Base-by-base conservation (phyloP, 805 yeast genomes). In the Nakazawaea holstii region DNA sequence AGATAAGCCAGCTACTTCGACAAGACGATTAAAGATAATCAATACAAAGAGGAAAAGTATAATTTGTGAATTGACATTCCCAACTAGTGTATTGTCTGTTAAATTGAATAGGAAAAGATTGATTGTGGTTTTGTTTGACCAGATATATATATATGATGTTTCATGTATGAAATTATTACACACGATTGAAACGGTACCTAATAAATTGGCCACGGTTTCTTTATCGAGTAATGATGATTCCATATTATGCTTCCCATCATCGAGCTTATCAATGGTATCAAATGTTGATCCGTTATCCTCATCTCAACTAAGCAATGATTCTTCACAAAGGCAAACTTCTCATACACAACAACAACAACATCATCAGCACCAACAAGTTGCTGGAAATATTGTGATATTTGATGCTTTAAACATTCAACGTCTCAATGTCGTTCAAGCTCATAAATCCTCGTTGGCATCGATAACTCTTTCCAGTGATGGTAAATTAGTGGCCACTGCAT, bases 11-110 rank as follows among this genome's bases (percentile, higher is more conserved):
- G 56, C 73, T 2, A 73, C 81, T 14, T 80, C 88, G 8, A 95
- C 96, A n/a, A 73, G 97, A 51, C 80, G 90, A 53, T 73, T 92
- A 50, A 82, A 82, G 59, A 82, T 92, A 46, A 72, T 91, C 49
- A 94, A 94, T 66, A 87, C 96, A 1, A 88, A 87, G 61, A 74
- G 91, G 46, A 77, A 77, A 50, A 66, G 82, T 1, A 72, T 77
- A 2, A 89, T 92, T 15, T 92, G 98, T 65, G 98, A 92, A 59
- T 69, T 92, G 55, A 79, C 92, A 0, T 94, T 90, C 63, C 92
- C 96, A 1, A 79, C 88, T 4, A 69, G 81, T 7, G 82, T 92
- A 2, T 68, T 84, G 27, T 79, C 79, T 43, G 84, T 92, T 31
- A 80, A 79, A 55, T 74, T 92, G 67, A 94, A 92, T 64, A 74